phyloP scores from a whole-genome alignment of 306 rosid genomes.

The Ammopiptanthus mongolicus region DNA sequence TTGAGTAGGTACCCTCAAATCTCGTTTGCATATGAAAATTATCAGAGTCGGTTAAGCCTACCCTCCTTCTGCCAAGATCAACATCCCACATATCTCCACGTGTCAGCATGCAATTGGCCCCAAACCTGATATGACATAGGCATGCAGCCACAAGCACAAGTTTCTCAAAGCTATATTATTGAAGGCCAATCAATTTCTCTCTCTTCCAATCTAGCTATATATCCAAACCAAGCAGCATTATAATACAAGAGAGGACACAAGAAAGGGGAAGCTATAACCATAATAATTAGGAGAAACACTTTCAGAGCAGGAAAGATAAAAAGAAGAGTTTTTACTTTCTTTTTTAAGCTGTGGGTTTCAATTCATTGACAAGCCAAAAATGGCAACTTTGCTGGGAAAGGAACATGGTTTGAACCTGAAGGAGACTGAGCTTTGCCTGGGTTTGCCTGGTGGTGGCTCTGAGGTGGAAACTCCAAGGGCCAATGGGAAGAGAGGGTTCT shows the following conservation, averaged over 20 bases:
- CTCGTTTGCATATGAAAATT: conserved; percentile 24
- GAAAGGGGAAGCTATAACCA: background rate
- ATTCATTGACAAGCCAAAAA: conserved; percentile 34
- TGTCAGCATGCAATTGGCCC: conserved; percentile 17
- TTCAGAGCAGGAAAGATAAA: background rate
- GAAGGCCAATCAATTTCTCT: conserved; percentile 31
- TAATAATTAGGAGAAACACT: conserved; percentile 6
- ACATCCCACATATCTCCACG: conserved; percentile 26
- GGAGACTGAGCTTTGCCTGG: conserved; percentile 95
- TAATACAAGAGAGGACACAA: conserved; percentile 35
- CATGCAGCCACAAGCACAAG: conserved; percentile 59
- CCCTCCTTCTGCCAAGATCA: conserved; percentile 28
- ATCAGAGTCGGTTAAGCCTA: background rate
- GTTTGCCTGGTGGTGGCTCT: conserved; percentile 57
- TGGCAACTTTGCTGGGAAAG: conserved; percentile 36
- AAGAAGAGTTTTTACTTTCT: background rate
- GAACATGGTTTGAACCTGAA: conserved; percentile 52
- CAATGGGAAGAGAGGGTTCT: conserved; percentile 82
- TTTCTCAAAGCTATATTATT: conserved; percentile 57
- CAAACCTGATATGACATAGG: conserved; percentile 32
- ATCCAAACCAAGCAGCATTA: conserved; percentile 37
- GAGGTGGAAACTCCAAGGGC: conserved; percentile 61
- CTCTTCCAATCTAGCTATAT: conserved; percentile 33
- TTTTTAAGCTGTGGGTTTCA: background rate
- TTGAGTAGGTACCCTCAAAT: conserved; percentile 41